Conservation (phyloP, 441 rosid species). For the Jatropha podagrica region DNA sequence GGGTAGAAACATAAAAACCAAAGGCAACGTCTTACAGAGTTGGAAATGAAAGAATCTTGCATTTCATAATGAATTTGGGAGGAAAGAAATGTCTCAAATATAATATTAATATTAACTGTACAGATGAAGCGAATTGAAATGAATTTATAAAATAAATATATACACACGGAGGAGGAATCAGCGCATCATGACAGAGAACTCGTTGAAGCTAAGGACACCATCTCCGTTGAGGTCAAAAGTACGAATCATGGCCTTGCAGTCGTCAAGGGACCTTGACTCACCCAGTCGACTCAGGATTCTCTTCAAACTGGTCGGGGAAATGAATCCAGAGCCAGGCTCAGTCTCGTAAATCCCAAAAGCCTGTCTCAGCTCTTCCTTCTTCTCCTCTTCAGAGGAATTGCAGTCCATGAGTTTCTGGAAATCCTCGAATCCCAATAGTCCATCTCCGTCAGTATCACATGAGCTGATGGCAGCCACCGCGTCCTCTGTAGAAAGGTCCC, state of each 20-base stretch:
- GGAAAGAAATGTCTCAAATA: not conserved
- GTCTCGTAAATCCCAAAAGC: slow-evolving; percentile 56
- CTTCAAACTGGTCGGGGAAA: slow-evolving; percentile 52
- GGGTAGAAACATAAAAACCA: too few species aligned
- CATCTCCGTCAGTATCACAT: slow-evolving; percentile 56
- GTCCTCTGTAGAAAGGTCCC: slow-evolving; percentile 45
- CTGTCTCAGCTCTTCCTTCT: slow-evolving; percentile 36
- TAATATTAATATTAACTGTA: not conserved
- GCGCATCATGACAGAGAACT: slow-evolving; percentile 59
- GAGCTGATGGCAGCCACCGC: slow-evolving; percentile 48
- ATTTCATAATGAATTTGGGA: not conserved
- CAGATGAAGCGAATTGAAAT: not conserved
- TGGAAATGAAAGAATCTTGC: too few species aligned
- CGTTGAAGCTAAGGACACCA: slow-evolving; percentile 61
- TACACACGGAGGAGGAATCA: not conserved
- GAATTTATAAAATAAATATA: not conserved
- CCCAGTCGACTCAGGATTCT: slow-evolving; percentile 56
- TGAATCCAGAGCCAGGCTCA: slow-evolving; percentile 46
- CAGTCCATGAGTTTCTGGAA: slow-evolving; percentile 54
- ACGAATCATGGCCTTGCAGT: slow-evolving; percentile 56
- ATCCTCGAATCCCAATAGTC: slow-evolving; percentile 48
- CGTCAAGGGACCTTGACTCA: slow-evolving; percentile 42
- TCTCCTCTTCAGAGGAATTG: slow-evolving; percentile 37
- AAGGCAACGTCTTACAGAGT: too few species aligned
- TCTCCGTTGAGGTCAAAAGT: slow-evolving; percentile 54